These are phyloP conservation scores for Microdochium paspali DNA, from an alignment of 2,329 filamentous ascomycete species.

Conservation along the genomic window DNA sequence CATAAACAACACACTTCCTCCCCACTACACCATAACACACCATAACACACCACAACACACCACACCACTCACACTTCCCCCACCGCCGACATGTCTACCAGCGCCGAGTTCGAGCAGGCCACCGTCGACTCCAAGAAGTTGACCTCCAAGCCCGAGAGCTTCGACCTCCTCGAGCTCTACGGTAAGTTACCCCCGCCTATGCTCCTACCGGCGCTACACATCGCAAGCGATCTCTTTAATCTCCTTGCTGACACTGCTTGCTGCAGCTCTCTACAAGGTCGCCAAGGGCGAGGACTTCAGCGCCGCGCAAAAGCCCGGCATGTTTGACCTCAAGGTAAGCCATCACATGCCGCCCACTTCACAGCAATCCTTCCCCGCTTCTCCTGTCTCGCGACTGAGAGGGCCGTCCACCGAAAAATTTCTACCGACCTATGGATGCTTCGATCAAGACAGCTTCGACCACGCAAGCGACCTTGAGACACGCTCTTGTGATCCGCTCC, in stretches of 20 bases:
- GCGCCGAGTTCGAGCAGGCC: constrained; percentile 44
- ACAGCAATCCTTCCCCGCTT: too few species aligned
- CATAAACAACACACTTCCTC: neutral
- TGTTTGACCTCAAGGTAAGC: constrained; percentile 61
- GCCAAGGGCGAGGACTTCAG: constrained; percentile 45
- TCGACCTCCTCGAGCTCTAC: constrained; percentile 56
- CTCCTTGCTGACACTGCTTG: neutral
- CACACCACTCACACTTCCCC: constrained; percentile 2
- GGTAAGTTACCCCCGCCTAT: constrained; percentile 29
- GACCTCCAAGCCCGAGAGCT: constrained; percentile 51
- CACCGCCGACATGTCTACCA: constrained; percentile 28
- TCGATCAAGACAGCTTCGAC: too few species aligned
- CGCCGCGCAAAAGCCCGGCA: constrained; percentile 49
- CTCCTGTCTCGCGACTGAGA: constrained; percentile 2
- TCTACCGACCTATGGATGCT: too few species aligned
- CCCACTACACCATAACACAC: constrained; percentile 1
- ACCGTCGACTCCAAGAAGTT: constrained; percentile 58
- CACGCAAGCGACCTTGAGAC: too few species aligned
- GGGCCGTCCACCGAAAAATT: too few species aligned
- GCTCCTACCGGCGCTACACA: neutral
- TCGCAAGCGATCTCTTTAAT: neutral
- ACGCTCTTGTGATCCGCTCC: too few species aligned
- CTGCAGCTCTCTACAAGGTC: constrained; percentile 48
- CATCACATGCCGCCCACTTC: neutral
- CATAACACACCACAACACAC: too few species aligned